A percentile compares a stretch with the other conserved stretches of the same genome.
These are phyloP conservation scores for Hypoxylon intermedium DNA, from an alignment of 495 filamentous ascomycete species.

Conservation along the genomic window DNA sequence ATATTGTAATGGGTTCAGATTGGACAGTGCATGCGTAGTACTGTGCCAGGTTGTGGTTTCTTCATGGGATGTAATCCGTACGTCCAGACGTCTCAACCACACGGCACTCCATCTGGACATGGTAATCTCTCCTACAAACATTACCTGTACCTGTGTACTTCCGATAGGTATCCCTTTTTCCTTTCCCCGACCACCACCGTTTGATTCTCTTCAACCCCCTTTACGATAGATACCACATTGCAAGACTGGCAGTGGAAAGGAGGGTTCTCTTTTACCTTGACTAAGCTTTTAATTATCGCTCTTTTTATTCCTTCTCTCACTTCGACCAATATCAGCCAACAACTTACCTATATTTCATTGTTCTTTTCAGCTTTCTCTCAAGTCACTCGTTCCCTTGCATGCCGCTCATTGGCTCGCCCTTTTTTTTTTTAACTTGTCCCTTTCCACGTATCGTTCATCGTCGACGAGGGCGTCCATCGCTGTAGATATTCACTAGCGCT, in stretches of 20 bases:
- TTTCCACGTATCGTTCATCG: background rate
- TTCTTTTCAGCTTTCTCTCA: background rate
- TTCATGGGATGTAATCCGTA: no score
- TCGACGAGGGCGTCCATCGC: background rate
- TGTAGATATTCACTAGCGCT: conserved; percentile 33
- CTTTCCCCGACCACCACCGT: background rate
- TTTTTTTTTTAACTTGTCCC: background rate
- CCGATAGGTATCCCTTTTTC: conserved; percentile 11
- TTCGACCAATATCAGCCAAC: background rate
- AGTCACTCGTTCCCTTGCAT: no score
- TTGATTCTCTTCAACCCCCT: conserved; percentile 5
- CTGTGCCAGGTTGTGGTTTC: no score
- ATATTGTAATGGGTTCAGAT: no score
- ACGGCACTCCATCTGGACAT: conserved; percentile 16
- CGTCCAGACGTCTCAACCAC: conserved; percentile 7
- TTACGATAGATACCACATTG: background rate
- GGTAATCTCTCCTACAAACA: conserved; percentile 24
- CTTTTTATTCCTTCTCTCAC: background rate
- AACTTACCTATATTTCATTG: background rate
- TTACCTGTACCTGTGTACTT: background rate
- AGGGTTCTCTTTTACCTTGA: background rate
- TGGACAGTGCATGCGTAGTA: no score
- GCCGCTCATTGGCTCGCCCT: background rate
- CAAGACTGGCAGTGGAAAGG: conserved; percentile 6
- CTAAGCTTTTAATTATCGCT: background rate